Evolutionary conservation across 768 basidiomycete species (phyloP), one percentile per base, ranked within the genome.

Genomic region (Russula vinacea): DNA sequence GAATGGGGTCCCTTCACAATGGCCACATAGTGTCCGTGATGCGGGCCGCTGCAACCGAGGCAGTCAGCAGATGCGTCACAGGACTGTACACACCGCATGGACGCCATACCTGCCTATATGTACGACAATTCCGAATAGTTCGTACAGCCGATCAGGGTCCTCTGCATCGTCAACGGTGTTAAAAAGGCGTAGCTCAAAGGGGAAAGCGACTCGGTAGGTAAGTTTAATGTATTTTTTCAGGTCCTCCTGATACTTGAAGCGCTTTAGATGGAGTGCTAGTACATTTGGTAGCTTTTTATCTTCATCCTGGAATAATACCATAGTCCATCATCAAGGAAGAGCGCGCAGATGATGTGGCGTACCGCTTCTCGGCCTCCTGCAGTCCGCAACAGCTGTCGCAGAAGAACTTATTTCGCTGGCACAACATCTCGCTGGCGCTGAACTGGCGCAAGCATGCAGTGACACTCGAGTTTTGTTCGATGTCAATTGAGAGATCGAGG

Each of bases 231-330:
- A 93, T 73, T 86, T 89, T 65, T 87, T 85, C 2, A 90, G 76
- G 68, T 93, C 89, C 75, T 98, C 96, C 74, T 97, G 94, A 73
- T 94, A 97, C 76, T 99, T 99, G 87, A 99, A 99, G 39, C 97
- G 86, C 78, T 99, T 99, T 53, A 99, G 78, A 74, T 99, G 97
- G 29, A 99, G 81, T 14, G 96, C 94, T 26, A 99, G 86, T 42
- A 99, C 82, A 73, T 98, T 96, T 0, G 97, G 97, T 0, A 98
- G 80, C 69, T 87, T 90, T 98, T 98, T 74, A 99, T 94, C 77
- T 99, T 99, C 96, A 99, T 98, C 71, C 96, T 97, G 72, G 13
- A 26, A 52, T 7, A 16, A 22, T 47, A 40, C 35, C 24, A 45
- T 45, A 1, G 9, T 24, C 9, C 22, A 10, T 26, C 32, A 24